A percentile compares a stretch with the other conserved stretches of the same genome.
phyloP scores from a whole-genome alignment of 108 stramenopile species.

The Aurantiochytrium sp. region DNA sequence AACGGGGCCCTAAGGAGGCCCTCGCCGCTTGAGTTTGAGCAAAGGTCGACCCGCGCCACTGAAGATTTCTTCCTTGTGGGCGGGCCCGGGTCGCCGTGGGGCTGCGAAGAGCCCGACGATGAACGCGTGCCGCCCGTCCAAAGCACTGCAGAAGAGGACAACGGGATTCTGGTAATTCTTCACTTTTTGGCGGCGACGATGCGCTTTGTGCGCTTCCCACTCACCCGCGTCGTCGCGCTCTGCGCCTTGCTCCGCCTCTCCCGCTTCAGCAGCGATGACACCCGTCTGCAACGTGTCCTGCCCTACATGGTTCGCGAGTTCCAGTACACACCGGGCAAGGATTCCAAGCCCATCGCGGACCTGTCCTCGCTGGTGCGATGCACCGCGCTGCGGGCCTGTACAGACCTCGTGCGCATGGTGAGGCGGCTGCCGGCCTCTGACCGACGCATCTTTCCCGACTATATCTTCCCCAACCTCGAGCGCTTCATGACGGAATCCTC shows the following conservation, averaged over 20 bases:
- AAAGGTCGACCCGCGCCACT: neutral
- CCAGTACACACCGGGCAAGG: too few species aligned
- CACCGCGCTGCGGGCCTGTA: constrained; percentile 64
- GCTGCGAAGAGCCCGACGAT: too few species aligned
- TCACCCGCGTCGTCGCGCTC: constrained; percentile 78
- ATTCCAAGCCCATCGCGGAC: too few species aligned
- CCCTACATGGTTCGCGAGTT: constrained; percentile 74
- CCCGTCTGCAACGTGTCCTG: constrained; percentile 82
- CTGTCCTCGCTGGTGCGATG: constrained; percentile 76
- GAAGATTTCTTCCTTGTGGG: neutral
- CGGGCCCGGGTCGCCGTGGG: neutral
- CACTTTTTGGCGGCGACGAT: constrained; percentile 76
- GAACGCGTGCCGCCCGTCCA: neutral
- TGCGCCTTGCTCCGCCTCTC: constrained; percentile 75
- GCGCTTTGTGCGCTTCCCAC: constrained; percentile 78
- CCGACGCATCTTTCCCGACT: constrained; percentile 82
- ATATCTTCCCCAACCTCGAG: constrained; percentile 83
- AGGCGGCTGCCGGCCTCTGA: constrained; percentile 80
- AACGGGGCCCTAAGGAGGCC: neutral
- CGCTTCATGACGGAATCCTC: constrained; percentile 75
- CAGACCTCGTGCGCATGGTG: constrained; percentile 64
- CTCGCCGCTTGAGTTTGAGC: neutral
- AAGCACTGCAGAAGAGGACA: neutral
- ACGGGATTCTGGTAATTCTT: constrained; percentile 59
- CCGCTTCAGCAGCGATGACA: constrained; percentile 69